Conservation (phyloP, 441 rosid genomes). For the Erysimum cheiri region DNA sequence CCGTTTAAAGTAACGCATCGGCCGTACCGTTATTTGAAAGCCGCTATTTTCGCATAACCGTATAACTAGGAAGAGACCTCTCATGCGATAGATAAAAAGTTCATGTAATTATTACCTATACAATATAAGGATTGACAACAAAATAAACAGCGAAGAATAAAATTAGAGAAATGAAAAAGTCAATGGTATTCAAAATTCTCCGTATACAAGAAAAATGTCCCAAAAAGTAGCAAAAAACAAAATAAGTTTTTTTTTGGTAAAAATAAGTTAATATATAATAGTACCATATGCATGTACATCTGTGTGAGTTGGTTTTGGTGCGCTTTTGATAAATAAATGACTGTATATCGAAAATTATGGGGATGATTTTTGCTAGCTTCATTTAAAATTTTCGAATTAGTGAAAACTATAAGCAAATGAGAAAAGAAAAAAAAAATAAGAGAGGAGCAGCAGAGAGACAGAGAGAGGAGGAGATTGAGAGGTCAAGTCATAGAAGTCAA, state of each 20-base stretch:
- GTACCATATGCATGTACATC: neutral
- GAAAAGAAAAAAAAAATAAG: slow-evolving; percentile 3
- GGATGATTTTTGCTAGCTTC: neutral
- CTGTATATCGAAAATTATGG: neutral
- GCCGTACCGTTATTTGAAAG: slow-evolving; percentile 36
- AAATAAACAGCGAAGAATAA: neutral
- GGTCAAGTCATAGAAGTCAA: slow-evolving; percentile 45
- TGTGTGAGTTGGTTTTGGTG: neutral
- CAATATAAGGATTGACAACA: neutral
- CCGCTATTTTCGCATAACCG: slow-evolving; percentile 38
- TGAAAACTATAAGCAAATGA: neutral
- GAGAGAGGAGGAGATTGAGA: slow-evolving; percentile 39
- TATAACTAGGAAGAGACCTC: slow-evolving; percentile 37
- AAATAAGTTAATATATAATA: neutral
- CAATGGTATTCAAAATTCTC: slow-evolving; percentile 3
- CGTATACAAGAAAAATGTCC: neutral
- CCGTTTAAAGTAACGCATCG: slow-evolving; percentile 31
- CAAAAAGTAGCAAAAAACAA: neutral
- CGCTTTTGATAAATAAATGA: neutral
- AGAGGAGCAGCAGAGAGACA: slow-evolving; percentile 27
- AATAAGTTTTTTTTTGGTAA: too few relatives aligned
- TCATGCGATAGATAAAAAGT: slow-evolving; percentile 36
- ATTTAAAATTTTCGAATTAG: neutral
- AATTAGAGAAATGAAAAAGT: neutral
- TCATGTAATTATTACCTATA: slow-evolving; percentile 28